phyloP scores from a whole-genome alignment of 176 grass and related monocot species.

The Hordeum marinum region DNA sequence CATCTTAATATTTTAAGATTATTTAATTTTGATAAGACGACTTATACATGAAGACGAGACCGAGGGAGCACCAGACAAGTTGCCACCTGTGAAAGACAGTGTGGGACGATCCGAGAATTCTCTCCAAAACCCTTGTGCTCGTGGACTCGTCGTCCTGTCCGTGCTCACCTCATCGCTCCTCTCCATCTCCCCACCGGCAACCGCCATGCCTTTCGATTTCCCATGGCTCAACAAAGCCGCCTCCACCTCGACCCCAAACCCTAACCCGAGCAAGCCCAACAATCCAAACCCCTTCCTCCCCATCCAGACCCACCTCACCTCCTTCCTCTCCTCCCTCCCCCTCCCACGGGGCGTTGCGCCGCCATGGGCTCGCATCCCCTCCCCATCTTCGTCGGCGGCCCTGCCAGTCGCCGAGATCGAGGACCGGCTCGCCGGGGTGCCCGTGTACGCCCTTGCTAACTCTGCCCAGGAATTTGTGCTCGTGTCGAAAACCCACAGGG shows the following conservation, averaged over 20 bases:
- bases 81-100: no score
- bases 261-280: background rate
- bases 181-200: background rate
- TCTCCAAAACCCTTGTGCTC: background rate
- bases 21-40: no score
- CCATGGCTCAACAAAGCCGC: constrained; percentile 35
- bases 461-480: constrained; percentile 63
- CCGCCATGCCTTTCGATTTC: constrained; percentile 44
- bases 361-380: constrained; percentile 12
- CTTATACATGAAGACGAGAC: no score
- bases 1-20: no score
- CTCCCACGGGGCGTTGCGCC: background rate
- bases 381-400: background rate
- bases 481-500: constrained; percentile 31
- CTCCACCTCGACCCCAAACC: background rate
- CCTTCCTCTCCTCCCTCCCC: constrained; percentile 36
- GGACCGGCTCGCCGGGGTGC: constrained; percentile 67
- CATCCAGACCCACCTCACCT: constrained; percentile 43
- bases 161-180: background rate
- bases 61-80: no score
- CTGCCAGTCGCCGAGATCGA: constrained; percentile 35
- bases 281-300: constrained; percentile 37
- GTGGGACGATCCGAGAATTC: background rate
- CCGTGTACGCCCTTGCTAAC: constrained; percentile 74
- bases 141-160: background rate